Conservation (phyloP, 345 rosid genomes). For the Syzygium oleosum region DNA sequence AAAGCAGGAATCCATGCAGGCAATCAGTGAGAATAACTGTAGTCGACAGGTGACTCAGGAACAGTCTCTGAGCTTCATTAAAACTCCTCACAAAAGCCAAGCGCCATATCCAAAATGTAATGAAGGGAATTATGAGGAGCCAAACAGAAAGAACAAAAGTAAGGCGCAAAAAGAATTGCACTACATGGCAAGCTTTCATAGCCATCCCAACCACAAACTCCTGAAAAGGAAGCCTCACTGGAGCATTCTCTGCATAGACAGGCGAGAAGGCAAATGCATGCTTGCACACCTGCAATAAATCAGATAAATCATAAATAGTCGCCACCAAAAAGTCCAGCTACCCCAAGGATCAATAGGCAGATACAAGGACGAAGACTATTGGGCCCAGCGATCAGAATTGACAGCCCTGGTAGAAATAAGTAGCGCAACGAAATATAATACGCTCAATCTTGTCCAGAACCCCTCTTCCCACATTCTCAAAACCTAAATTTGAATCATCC, state of each 20-base stretch:
- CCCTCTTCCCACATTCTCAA: background rate
- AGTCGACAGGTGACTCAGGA: constrained; percentile 83
- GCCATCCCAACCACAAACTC: constrained; percentile 93
- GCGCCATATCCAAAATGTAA: constrained; percentile 97
- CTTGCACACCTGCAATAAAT: constrained; percentile 71
- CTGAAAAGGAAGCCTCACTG: constrained; percentile 96
- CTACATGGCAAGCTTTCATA: constrained; percentile 89
- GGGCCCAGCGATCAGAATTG: background rate
- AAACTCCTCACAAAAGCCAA: constrained; percentile 90
- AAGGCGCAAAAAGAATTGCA: constrained; percentile 88
- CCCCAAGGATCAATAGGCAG: background rate
- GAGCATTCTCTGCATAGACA: constrained; percentile 95
- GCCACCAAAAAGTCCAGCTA: background rate
- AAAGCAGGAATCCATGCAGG: constrained; percentile 94
- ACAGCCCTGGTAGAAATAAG: background rate
- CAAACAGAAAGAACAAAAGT: constrained; percentile 93
- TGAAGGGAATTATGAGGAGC: constrained; percentile 93
- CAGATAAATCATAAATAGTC: background rate
- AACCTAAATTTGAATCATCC: background rate
- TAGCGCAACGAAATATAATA: background rate
- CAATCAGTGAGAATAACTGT: constrained; percentile 90
- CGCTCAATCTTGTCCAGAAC: background rate
- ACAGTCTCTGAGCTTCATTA: constrained; percentile 87
- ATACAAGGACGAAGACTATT: background rate
- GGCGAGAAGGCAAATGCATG: constrained; percentile 96